Evolutionary conservation across 371 early-diverging fungal species (phyloP).

Genomic region (Coemansia sp.): DNA sequence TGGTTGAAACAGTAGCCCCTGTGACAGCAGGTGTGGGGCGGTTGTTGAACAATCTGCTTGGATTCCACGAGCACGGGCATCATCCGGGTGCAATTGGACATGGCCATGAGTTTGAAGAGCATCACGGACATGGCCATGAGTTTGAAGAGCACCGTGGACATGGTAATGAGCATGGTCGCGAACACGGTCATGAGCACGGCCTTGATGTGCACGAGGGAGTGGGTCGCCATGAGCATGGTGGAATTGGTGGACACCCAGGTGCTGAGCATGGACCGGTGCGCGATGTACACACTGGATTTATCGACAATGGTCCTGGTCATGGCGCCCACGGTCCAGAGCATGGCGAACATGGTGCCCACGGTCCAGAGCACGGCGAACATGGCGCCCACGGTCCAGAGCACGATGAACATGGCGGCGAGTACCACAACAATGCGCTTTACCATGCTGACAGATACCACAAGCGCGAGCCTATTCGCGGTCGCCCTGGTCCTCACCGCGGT

Average conservation of each 20-base stretch:
- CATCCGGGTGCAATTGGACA: neutral
- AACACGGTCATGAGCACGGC: neutral
- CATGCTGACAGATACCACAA: neutral
- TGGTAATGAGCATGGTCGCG: neutral
- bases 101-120: neutral
- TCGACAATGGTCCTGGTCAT: neutral
- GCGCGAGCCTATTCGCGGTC: neutral
- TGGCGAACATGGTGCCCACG: neutral
- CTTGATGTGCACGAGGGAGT: neutral
- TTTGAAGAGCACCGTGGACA: neutral
- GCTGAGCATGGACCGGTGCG: neutral
- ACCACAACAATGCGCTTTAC: constrained; percentile 1
- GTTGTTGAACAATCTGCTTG: constrained; percentile 15
- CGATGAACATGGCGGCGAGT: neutral
- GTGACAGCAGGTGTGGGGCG: constrained; percentile 9
- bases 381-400: neutral
- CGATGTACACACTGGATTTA: neutral
- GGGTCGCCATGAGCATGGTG: neutral
- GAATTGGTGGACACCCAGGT: neutral
- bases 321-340: neutral
- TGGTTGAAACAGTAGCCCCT: constrained; percentile 15
- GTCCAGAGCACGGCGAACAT: neutral
- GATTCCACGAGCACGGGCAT: neutral
- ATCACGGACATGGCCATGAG: neutral
- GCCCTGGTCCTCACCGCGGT: neutral